Evolutionary conservation across 2,329 filamentous ascomycete genomes (phyloP), one percentile per base, ranked within the genome.

Genomic region (Coniochaeta sp.): DNA sequence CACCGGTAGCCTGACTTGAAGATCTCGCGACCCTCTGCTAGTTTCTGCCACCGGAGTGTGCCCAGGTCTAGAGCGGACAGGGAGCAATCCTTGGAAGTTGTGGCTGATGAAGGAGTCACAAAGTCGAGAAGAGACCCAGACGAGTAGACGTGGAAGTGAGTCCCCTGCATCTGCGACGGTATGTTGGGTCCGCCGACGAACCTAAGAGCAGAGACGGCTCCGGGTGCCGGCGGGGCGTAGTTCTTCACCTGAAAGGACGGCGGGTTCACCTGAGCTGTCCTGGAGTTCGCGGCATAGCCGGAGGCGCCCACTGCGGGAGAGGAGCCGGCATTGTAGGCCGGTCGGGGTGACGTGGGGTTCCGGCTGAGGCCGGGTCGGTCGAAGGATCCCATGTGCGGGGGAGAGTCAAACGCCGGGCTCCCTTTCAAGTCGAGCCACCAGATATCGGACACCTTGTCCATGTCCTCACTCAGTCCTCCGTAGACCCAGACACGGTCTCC

Each of bases 371-470:
- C 63, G 27, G 74, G 69, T 38, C 77, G 76, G 55, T 82, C 78
- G 20, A 76, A 71, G 18, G 70, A 65, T 49, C 78, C 78, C 9
- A 80, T 69, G 27, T 71, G 81, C 51, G 87, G 84, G 26, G 81
- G 74, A 31, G 84, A 83, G 60, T 91, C 85, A 59, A 96, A 91
- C 46, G 91, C 89, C 1, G 91, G 91, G 54, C 82, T 91, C 30
- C 90, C 91, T 66, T 95, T 92, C 48, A 99, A 79, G 69, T 99
- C 94, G 40, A 99, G 76, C 91, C 94, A 99, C 88, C 91, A 96
- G 40, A 99, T 80, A 67, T 99, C 94, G 54, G 90, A 92, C 55
- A 88, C 90, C 62, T 95, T 92, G 71, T 97, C 91, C 90, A 97
- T 96, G 59, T 96, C 91, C 60, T 94, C 89, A 56, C 90, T 94